Evolutionary conservation across 768 basidiomycete genomes (phyloP).

Genomic region (Rossbeevera mucosa): DNA sequence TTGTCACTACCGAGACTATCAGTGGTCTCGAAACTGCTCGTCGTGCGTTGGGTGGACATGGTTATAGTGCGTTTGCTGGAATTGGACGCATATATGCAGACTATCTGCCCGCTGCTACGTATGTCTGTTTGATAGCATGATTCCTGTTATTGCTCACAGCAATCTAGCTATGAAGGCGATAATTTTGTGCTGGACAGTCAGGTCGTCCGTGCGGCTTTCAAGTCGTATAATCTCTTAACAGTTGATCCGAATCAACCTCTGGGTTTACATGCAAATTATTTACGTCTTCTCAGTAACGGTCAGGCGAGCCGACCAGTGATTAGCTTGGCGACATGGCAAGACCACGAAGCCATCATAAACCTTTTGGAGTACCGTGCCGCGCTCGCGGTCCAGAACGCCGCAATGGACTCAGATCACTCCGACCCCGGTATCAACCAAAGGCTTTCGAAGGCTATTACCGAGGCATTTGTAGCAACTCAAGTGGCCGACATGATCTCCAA

Average conservation of each 20-base stretch:
- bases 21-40: slow-evolving; percentile 62
- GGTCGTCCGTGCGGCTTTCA: slow-evolving; percentile 67
- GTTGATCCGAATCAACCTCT: slow-evolving; percentile 5
- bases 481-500: slow-evolving; percentile 45
- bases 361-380: slow-evolving; percentile 68
- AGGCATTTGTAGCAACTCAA: slow-evolving; percentile 61
- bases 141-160: background rate
- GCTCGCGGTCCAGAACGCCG: slow-evolving; percentile 42
- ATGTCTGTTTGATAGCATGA: slow-evolving; percentile 17
- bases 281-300: slow-evolving; percentile 43
- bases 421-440: slow-evolving; percentile 58
- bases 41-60: slow-evolving; percentile 73
- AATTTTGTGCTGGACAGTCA: slow-evolving; percentile 75
- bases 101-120: slow-evolving; percentile 63
- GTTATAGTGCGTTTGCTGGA: slow-evolving; percentile 65
- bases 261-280: slow-evolving; percentile 36
- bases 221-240: slow-evolving; percentile 49
- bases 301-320: slow-evolving; percentile 18
- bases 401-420: slow-evolving; percentile 31
- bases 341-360: slow-evolving; percentile 36
- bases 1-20: slow-evolving; percentile 48
- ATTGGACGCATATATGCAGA: slow-evolving; percentile 62
- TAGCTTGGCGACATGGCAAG: slow-evolving; percentile 32
- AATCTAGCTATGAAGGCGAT: slow-evolving; percentile 65
- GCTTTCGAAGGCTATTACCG: slow-evolving; percentile 59